Conservation (phyloP, 306 rosid genomes). For the Vigna reflexopilosa region DNA sequence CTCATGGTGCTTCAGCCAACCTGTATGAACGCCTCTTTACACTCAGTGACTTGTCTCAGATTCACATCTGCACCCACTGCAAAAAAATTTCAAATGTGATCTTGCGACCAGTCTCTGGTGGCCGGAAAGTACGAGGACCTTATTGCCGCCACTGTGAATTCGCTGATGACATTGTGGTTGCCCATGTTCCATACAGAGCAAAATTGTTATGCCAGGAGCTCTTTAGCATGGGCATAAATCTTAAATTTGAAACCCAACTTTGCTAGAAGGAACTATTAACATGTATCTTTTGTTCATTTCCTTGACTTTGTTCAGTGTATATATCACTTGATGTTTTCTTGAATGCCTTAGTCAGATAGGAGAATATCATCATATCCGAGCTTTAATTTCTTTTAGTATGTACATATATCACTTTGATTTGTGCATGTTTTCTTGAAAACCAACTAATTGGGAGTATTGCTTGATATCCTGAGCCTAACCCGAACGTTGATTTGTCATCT, state of each 20-base stretch:
- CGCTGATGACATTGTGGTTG: constrained; percentile 75
- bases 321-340: constrained; percentile 39
- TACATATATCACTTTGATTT: constrained; percentile 36
- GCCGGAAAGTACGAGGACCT: constrained; percentile 88
- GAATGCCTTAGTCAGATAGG: neutral
- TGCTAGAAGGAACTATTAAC: constrained; percentile 50
- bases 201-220: constrained; percentile 91
- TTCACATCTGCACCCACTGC: constrained; percentile 81
- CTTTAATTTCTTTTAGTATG: constrained; percentile 12
- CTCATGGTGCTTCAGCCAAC: constrained; percentile 97
- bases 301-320: constrained; percentile 6
- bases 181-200: constrained; percentile 88
- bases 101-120: constrained; percentile 73
- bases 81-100: constrained; percentile 76
- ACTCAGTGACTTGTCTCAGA: constrained; percentile 88
- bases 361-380: no score
- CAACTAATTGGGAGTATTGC: neutral
- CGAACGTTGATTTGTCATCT: no score
- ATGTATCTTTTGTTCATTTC: constrained; percentile 7
- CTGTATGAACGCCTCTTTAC: constrained; percentile 94
- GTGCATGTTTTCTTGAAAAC: constrained; percentile 30
- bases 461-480: constrained; percentile 1
- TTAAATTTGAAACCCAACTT: constrained; percentile 76
- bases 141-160: constrained; percentile 81
- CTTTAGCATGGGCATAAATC: constrained; percentile 94